phyloP scores from a whole-genome alignment of 805 yeast species.

The Candida fluviatilis region DNA sequence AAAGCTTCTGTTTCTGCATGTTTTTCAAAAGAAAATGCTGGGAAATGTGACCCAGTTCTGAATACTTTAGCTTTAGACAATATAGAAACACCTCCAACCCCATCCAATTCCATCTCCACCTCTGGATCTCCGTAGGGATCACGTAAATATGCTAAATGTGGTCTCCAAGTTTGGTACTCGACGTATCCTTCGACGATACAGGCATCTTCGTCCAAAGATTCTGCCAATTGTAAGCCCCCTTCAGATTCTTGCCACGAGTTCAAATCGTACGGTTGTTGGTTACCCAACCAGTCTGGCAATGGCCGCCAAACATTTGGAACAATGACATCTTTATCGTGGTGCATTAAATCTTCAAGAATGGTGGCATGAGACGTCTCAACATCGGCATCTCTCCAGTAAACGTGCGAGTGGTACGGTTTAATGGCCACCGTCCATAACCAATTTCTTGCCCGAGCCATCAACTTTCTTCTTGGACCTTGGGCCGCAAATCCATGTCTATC shows the following conservation, averaged over 20 bases:
- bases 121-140: slow-evolving; percentile 95
- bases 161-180: slow-evolving; percentile 97
- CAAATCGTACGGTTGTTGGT: slow-evolving; percentile 80
- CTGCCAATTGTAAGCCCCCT: slow-evolving; percentile 76
- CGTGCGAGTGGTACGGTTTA: slow-evolving; percentile 91
- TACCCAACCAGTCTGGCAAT: slow-evolving; percentile 79
- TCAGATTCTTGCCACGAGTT: slow-evolving; percentile 85
- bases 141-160: slow-evolving; percentile 89
- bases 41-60: slow-evolving; percentile 87
- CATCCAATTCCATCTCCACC: slow-evolving; percentile 89
- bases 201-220: slow-evolving; percentile 80
- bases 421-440: slow-evolving; percentile 87
- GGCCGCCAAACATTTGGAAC: slow-evolving; percentile 96
- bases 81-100: slow-evolving; percentile 96
- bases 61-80: slow-evolving; percentile 84
- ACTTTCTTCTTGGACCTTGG: slow-evolving; percentile 90
- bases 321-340: slow-evolving; percentile 83
- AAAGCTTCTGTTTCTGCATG: slow-evolving; percentile 99
- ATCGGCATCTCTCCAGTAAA: slow-evolving; percentile 97
- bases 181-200: slow-evolving; percentile 97
- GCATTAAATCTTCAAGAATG: slow-evolving; percentile 87
- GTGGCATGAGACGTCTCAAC: slow-evolving; percentile 88
- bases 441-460: slow-evolving; percentile 94
- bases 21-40: slow-evolving; percentile 91
- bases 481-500: slow-evolving; percentile 96